Evolutionary conservation across 2,329 filamentous ascomycete genomes (phyloP).

Genomic region (Chaetomium sp.): DNA sequence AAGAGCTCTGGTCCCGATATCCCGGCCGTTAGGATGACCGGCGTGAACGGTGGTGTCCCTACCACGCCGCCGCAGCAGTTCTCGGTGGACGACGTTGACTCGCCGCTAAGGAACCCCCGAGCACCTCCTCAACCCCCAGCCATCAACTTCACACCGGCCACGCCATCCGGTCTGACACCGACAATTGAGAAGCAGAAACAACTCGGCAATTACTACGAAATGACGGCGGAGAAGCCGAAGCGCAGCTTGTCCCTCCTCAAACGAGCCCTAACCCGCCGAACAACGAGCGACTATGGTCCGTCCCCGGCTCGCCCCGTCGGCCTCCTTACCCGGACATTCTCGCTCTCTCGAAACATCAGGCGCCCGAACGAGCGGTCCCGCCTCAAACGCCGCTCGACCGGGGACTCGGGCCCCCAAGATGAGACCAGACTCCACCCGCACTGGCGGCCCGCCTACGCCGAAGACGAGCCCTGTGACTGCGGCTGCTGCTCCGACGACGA

Average conservation of each 20-base stretch:
- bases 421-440: slow-evolving; percentile 60
- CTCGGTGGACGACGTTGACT: slow-evolving; percentile 59
- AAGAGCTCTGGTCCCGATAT: slow-evolving; percentile 37
- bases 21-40: slow-evolving; percentile 45
- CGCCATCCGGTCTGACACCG: slow-evolving; percentile 62
- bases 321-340: slow-evolving; percentile 55
- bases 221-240: slow-evolving; percentile 48
- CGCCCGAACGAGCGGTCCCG: slow-evolving; percentile 36
- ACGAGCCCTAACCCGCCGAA: slow-evolving; percentile 55
- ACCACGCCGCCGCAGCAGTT: slow-evolving; percentile 57
- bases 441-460: slow-evolving; percentile 59
- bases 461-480: slow-evolving; percentile 36
- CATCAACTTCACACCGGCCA: slow-evolving; percentile 65
- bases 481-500: slow-evolving; percentile 39
- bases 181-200: slow-evolving; percentile 54
- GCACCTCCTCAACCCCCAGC: slow-evolving; percentile 51
- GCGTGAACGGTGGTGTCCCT: slow-evolving; percentile 45
- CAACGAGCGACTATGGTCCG: slow-evolving; percentile 48
- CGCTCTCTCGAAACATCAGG: slow-evolving; percentile 50
- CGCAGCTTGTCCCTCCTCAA: slow-evolving; percentile 56
- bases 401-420: slow-evolving; percentile 53
- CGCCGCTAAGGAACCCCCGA: slow-evolving; percentile 63
- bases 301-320: slow-evolving; percentile 45
- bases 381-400: slow-evolving; percentile 45
- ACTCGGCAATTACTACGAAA: slow-evolving; percentile 58